These are phyloP conservation scores for Melastoma candidum DNA, from an alignment of 441 rosid genomes.

Conservation along the genomic window DNA sequence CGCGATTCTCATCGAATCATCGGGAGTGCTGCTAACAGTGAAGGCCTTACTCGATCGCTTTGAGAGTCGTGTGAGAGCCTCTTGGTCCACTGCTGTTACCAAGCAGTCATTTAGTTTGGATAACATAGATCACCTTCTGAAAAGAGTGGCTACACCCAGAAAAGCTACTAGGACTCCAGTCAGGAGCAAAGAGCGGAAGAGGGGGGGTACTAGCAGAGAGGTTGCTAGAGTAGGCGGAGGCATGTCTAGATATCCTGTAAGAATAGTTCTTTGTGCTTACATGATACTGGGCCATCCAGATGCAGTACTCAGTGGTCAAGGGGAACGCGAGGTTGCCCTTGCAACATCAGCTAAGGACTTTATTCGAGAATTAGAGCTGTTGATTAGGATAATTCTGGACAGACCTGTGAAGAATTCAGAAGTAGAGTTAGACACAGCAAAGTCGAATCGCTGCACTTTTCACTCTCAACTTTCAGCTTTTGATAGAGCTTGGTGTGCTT, in stretches of 20 bases:
- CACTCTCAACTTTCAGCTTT: constrained; percentile 71
- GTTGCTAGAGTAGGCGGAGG: constrained; percentile 27
- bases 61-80: constrained; percentile 57
- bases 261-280: constrained; percentile 83
- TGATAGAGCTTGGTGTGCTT: constrained; percentile 82
- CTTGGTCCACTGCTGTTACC: constrained; percentile 22
- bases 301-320: constrained; percentile 86
- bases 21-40: constrained; percentile 42
- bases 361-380: constrained; percentile 58
- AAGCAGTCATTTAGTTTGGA: constrained; percentile 32
- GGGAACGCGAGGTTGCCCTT: constrained; percentile 70
- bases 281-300: constrained; percentile 93
- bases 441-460: constrained; percentile 47
- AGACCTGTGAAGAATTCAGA: constrained; percentile 55
- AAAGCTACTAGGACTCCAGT: constrained; percentile 30
- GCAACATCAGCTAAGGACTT: constrained; percentile 58
- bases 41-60: constrained; percentile 70
- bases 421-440: constrained; percentile 33
- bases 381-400: constrained; percentile 56
- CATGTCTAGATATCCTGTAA: constrained; percentile 67
- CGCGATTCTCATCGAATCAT: constrained; percentile 64
- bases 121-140: constrained; percentile 83
- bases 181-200: constrained; percentile 41
- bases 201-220: constrained; percentile 22
- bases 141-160: constrained; percentile 69